Base-by-base conservation (phyloP, 306 rosid genomes). In the Lotus japonicus region DNA sequence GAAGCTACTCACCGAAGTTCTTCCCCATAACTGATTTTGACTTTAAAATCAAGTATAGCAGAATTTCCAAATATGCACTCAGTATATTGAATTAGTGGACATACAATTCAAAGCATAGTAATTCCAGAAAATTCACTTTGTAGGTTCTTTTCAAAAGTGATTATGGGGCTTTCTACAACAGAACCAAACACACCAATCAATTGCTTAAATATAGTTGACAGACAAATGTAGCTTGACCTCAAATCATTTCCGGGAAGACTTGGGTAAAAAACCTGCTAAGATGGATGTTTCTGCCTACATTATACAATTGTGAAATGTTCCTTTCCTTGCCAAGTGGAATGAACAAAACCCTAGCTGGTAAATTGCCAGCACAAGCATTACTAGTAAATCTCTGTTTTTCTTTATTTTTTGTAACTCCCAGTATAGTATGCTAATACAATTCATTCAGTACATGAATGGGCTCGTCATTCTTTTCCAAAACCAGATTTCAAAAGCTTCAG, bases 301-400 rank as follows among this genome's bases (percentile, higher is more conserved):
- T 68, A 28, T 4, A n/a, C 41, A 35, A 63, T 55, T 26, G 9
- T 56, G 55, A 56, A 56, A 46, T 56, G 14, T 8, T 61, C 21
- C 28, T 66, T 35, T 39, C 19, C 16, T n/a, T n/a, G n/a, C n/a
- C n/a, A n/a, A n/a, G n/a, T n/a, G n/a, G n/a, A n/a, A 69, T 43
- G 67, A 56, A 10, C 19, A 70, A 55, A 70, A 64, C 18, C 28
- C 43, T 43, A 28, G 43, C 9, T 33, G 56, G 80, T 42, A 76
- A 59, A 49, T 53, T 57, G 49, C 15, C 52, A 57, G 64, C 15
- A 14, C 51, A 57, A 51, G n/a, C 60, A 50, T 51, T 70, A 64
- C 70, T 68, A 38, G 54, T 41, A 67, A 67, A 55, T 62, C 51
- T 46, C 36, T 7, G 9, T 39, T 5, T 49, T 28, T 48, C 43